Evolutionary conservation across 164 flowering plant species (phyloP), one percentile per base, ranked within the genome.

Genomic region (Vitis rupestris): DNA sequence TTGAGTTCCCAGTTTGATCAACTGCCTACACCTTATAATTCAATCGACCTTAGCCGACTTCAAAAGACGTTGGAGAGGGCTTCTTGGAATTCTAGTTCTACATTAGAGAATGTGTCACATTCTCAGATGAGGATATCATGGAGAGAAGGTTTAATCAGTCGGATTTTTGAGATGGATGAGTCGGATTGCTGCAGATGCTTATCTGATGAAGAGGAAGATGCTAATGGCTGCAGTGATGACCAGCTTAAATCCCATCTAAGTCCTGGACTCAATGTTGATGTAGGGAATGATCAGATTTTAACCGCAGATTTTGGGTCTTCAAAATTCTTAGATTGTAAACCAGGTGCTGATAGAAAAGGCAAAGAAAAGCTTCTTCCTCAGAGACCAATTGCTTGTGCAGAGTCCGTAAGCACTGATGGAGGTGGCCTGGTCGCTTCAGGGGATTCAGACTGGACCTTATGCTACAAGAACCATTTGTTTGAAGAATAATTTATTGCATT

Each of bases 371-470:
- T 59, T 69, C 75, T 77, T 63, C 44, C 72, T 63, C 66, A 65
- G 49, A 55, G 19, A 65, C 27, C 73, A 51, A 74, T 30, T 72
- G n/a, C 82, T 1, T 86, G 84, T 70, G 86, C 93, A 47, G 97
- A 90, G 68, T 92, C 97, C 59, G 88, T 87, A 63, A 83, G 86
- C 80, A 83, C 86, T 8, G 91, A 89, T 50, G 93, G 86, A 47
- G 88, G 91, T 17, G 80, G 84, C 14, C 78, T 86, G 52, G 63
- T 79, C 58, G 79, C 87, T 63, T 88, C 96, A 8, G 84, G 68
- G 63, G 97, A 89, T 79, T 90, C 95, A 19, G 89, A 87, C 75
- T 94, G 96, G 94, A 82, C 71, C 48, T 66, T 70, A 7, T 87
- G 84, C 76, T 86, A 83, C 79, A 84, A 82, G 75, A 86, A 90